Evolutionary conservation across 1,284 basidiomycete species (phyloP).

Genomic region (Ganoderma leucocontextum): DNA sequence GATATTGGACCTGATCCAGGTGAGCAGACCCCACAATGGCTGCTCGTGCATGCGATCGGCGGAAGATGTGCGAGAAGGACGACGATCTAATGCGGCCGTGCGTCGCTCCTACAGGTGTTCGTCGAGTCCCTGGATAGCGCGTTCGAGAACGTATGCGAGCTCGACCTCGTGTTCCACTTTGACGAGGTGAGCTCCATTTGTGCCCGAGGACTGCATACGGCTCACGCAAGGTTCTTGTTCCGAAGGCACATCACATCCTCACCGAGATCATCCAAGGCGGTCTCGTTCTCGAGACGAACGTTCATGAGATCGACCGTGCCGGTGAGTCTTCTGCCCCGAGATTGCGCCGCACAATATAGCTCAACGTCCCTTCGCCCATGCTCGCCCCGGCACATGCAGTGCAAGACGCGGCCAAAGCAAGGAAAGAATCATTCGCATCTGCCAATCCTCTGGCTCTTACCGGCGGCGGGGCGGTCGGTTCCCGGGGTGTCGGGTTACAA

Average conservation of each 20-base stretch:
- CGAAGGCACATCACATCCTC: conserved; percentile 91
- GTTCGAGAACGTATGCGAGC: conserved; percentile 98
- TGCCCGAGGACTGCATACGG: neutral
- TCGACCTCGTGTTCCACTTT: conserved; percentile 98
- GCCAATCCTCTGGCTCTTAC: conserved; percentile 82
- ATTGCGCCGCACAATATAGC: conserved; percentile 1
- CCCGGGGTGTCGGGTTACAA: conserved; percentile 67
- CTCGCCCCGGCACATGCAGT: conserved; percentile 50
- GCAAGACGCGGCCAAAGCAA: conserved; percentile 69
- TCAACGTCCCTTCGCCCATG: conserved; percentile 1
- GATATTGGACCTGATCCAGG: conserved; percentile 97
- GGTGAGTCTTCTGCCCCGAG: conserved; percentile 55
- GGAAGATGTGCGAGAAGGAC: neutral
- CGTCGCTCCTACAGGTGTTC: conserved; percentile 74
- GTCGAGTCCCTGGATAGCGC: conserved; percentile 96
- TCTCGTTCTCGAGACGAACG: conserved; percentile 97
- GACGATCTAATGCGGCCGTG: neutral
- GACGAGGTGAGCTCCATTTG: conserved; percentile 74
- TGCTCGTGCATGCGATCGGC: neutral
- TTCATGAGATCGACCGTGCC: conserved; percentile 86
- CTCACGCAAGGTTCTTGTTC: conserved; percentile 16
- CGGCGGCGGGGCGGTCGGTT: conserved; percentile 60
- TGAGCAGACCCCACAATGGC: conserved; percentile 45
- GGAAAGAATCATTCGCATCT: conserved; percentile 78
- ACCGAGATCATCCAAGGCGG: conserved; percentile 97